Percentiles rank a stretch among this genome's conserved stretches.
Evolutionary conservation across 192 early-diverging fungal species (phyloP).

Genomic region (Lobosporangium transversale): DNA sequence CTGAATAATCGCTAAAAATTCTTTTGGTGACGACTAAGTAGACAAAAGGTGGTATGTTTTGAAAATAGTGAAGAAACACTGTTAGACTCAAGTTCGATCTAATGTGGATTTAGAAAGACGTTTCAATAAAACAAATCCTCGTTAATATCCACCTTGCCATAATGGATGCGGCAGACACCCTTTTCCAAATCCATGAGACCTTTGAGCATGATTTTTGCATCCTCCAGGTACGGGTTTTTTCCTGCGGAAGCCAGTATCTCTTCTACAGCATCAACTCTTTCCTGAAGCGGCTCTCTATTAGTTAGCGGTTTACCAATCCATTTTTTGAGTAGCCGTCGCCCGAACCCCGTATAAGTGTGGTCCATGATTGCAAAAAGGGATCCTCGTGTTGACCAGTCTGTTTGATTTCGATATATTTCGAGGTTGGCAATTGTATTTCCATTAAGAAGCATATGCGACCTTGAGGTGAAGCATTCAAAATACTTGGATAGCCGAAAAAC

Average conservation of each 20-base stretch:
- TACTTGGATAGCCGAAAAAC: conserved; percentile 65
- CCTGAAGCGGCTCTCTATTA: conserved; percentile 58
- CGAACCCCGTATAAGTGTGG: conserved; percentile 75
- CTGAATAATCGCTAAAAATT: conserved; percentile 62
- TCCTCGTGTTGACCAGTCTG: conserved; percentile 54
- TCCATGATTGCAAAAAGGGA: conserved; percentile 70
- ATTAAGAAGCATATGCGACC: conserved; percentile 73
- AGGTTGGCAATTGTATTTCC: conserved; percentile 72
- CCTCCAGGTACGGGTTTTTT: conserved; percentile 46
- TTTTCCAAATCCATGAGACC: conserved; percentile 73
- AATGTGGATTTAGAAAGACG: too few relatives aligned
- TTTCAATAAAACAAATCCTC: too few relatives aligned
- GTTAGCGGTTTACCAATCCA: conserved; percentile 78
- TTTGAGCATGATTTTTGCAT: conserved; percentile 51
- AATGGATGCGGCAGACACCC: conserved; percentile 71
- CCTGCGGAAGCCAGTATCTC: conserved; percentile 55
- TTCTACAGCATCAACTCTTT: conserved; percentile 69
- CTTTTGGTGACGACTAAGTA: conserved; percentile 65
- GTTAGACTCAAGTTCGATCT: too few relatives aligned
- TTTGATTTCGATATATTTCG: conserved; percentile 71
- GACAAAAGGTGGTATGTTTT: background rate
- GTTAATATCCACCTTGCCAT: conserved; percentile 67
- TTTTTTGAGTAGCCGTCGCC: conserved; percentile 67
- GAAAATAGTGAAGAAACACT: background rate
- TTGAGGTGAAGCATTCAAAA: conserved; percentile 66